Evolutionary conservation across 1,139 yeast species (phyloP).

Genomic region (Candida sanyaensis): DNA sequence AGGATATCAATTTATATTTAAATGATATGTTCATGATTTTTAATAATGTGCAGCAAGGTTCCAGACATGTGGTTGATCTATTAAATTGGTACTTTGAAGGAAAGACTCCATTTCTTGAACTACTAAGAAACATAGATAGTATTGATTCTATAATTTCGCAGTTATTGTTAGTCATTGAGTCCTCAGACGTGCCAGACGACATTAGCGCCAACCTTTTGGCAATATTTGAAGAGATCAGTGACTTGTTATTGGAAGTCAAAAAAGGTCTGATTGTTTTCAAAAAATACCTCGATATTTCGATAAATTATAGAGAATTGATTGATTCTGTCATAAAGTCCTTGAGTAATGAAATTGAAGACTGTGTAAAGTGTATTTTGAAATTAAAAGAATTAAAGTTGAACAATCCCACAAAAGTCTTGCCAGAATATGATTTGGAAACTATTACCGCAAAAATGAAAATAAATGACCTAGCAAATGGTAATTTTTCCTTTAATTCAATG

Average conservation of each 20-base stretch:
- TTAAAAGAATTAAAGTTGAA: conserved; percentile 42
- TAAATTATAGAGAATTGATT: conserved; percentile 60
- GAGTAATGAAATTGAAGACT: conserved; percentile 49
- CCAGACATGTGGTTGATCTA: conserved; percentile 7
- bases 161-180: conserved; percentile 29
- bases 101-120: conserved; percentile 38
- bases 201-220: conserved; percentile 15
- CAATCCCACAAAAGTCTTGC: conserved; percentile 43
- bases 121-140: conserved; percentile 38
- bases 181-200: conserved; percentile 21
- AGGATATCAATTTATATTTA: conserved; percentile 33
- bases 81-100: conserved; percentile 56
- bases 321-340: conserved; percentile 53
- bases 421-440: conserved; percentile 40
- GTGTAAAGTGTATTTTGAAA: conserved; percentile 39
- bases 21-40: conserved; percentile 20
- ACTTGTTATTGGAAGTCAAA: conserved; percentile 41
- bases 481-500: conserved; percentile 21
- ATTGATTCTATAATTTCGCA: conserved; percentile 51
- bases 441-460: conserved; percentile 42
- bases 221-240: conserved; percentile 39
- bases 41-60: conserved; percentile 14
- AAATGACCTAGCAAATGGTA: conserved; percentile 21
- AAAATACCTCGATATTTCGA: conserved; percentile 51
- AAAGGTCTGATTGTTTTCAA: conserved; percentile 38